phyloP scores from a whole-genome alignment of 2,329 filamentous ascomycete species.

The Daldinia sp. region DNA sequence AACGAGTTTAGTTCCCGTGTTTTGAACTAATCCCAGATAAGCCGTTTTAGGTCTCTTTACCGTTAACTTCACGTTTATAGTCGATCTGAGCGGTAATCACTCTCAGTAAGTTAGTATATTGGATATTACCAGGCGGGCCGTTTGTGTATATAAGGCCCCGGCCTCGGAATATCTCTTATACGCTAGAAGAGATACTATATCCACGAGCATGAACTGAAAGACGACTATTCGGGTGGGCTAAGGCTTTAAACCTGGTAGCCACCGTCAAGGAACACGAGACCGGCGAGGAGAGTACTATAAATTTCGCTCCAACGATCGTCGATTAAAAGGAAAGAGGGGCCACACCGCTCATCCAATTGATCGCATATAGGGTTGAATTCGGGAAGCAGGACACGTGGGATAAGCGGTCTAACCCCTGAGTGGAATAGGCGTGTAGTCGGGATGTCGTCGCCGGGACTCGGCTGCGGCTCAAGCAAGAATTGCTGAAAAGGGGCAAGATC shows the following conservation, averaged over 20 bases:
- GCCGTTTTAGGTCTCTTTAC: not conserved
- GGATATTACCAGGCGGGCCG: too few species aligned
- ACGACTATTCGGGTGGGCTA: not conserved
- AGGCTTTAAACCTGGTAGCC: not conserved
- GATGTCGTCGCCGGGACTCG: conserved; percentile 34
- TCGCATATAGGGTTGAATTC: conserved; percentile 3
- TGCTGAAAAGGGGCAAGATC: conserved; percentile 35
- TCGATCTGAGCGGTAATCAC: too few species aligned
- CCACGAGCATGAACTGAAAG: not conserved
- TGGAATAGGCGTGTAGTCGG: conserved; percentile 29
- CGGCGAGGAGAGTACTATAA: conserved; percentile 5
- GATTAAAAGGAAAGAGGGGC: conserved; percentile 8
- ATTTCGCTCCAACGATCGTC: conserved; percentile 3
- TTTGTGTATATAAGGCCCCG: too few species aligned
- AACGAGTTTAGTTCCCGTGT: not conserved
- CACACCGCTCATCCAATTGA: conserved; percentile 17
- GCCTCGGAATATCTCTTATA: too few species aligned
- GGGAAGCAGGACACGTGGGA: conserved; percentile 29
- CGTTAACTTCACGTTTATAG: not conserved
- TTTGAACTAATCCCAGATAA: not conserved
- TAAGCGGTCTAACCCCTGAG: conserved; percentile 27
- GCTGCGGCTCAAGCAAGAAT: conserved; percentile 37
- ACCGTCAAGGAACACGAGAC: not conserved
- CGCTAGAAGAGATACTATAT: not conserved
- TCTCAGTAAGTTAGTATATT: too few species aligned